A percentile compares a stretch with the other conserved stretches of the same genome.
Conservation (phyloP, 1,284 basidiomycete species). For the Rhodotorula glutinis region DNA sequence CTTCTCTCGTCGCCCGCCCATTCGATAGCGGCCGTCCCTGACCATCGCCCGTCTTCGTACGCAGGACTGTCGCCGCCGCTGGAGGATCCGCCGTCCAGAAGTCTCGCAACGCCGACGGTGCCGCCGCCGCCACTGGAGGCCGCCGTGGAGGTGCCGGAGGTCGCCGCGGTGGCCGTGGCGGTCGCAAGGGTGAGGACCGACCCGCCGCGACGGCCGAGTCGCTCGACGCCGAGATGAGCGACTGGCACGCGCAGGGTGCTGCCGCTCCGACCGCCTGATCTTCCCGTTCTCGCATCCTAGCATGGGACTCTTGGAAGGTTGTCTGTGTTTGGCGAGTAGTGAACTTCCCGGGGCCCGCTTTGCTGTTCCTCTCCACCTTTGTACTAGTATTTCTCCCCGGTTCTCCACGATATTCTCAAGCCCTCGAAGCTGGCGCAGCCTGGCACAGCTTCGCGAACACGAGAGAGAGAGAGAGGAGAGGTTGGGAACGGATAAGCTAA, state of each 20-base stretch:
- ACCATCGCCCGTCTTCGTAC: too few species aligned
- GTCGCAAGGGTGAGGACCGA: slow-evolving; percentile 33
- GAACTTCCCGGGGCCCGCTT: not conserved
- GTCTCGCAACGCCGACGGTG: slow-evolving; percentile 20
- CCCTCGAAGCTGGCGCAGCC: too few species aligned
- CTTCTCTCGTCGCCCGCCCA: not conserved
- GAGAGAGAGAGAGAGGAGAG: not conserved
- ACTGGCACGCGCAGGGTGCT: slow-evolving; percentile 35
- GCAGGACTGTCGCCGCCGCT: slow-evolving; percentile 36
- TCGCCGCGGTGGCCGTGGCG: slow-evolving; percentile 35
- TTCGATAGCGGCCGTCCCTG: not conserved
- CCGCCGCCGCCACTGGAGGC: slow-evolving; percentile 51
- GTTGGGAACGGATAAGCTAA: not conserved
- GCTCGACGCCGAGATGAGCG: slow-evolving; percentile 62
- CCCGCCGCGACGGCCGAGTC: slow-evolving; percentile 56
- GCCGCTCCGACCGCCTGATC: not conserved
- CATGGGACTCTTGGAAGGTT: not conserved
- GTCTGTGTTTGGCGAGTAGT: not conserved
- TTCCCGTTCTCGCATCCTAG: not conserved
- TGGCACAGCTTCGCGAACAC: not conserved
- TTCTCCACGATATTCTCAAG: too few species aligned
- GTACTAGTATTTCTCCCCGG: not conserved
- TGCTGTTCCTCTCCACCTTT: not conserved
- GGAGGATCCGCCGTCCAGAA: slow-evolving; percentile 26
- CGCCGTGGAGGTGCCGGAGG: slow-evolving; percentile 49